Base-by-base conservation (phyloP, 192 early-diverging fungal species). In the Hyaloraphidium curvatum region DNA sequence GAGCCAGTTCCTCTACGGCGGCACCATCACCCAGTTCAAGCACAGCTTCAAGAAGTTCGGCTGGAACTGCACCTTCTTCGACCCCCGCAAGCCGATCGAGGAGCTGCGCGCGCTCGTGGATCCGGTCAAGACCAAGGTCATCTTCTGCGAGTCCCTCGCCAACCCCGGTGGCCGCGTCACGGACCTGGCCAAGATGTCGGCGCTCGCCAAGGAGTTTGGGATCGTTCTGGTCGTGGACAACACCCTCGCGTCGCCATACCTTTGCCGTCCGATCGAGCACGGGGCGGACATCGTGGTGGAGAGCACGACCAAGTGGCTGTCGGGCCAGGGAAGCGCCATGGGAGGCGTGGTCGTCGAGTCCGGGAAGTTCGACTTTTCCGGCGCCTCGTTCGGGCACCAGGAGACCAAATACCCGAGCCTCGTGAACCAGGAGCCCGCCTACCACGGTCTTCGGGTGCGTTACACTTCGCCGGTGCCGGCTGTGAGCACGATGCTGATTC, bases 241-340 rank as follows among this genome's bases (percentile, higher is more conserved):
- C 37, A 53, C 52, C 19, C 52, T 53, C 11, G 52, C 52, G 2
- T 26, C 52, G n/a, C 52, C 52, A 29, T 53, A 35, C 37, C 30
- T 53, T 27, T 53, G 52, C 37, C 30, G 37, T 35, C 52, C 52
- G 1, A 26, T 53, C 11, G 28, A 53, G 37, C 52, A 53, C 19
- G 52, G 52, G 22, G 52, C 52, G 14, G 19, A 53, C 28, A 21
- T 53, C 19, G 52, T 53, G 1, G 28, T 53, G 22, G 23, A 53
- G 22, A 26, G 22, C 17, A 39, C 52, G 25, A 53, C 52, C 1
- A 53, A 53, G 37, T 26, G 23, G 52, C 9, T 21, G 23, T 53
- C 30, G 22, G 9, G 2, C 37, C 28, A n/a, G n/a, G n/a, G n/a
- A n/a, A n/a, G n/a, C n/a, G 52, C 29, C 19, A 22, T 53, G 30